Conservation (phyloP, 192 early-diverging fungal genomes). For the Entomortierella lignicola region DNA sequence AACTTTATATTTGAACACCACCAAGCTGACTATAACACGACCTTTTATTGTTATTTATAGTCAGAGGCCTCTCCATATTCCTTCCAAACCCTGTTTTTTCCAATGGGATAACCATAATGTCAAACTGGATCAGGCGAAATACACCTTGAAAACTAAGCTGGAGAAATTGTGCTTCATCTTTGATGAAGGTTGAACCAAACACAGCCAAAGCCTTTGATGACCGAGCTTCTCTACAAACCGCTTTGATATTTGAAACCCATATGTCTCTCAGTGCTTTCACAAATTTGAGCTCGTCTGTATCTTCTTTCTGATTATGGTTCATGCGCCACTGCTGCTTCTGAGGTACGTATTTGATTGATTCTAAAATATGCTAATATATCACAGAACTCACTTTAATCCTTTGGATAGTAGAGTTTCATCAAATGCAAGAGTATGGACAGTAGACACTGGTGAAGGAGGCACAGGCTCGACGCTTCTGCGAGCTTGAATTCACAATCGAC, state of each 20-base stretch:
- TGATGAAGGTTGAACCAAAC: constrained; percentile 22
- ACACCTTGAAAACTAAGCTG: constrained; percentile 4
- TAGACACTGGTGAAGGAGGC: too few species aligned
- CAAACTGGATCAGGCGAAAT: not conserved
- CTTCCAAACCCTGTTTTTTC: not conserved
- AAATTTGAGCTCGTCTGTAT: constrained; percentile 14
- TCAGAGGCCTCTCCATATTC: not conserved
- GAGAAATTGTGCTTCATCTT: constrained; percentile 16
- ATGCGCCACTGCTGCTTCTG: constrained; percentile 14
- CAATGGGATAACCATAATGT: not conserved
- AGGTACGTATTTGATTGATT: constrained; percentile 16
- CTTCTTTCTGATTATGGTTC: constrained; percentile 8
- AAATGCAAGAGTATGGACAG: too few species aligned
- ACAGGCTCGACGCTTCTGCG: too few species aligned
- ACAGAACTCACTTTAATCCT: constrained; percentile 10
- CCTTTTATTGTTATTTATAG: too few species aligned
- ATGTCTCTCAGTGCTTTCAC: constrained; percentile 19
- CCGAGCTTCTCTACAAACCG: constrained; percentile 5
- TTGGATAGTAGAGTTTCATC: too few species aligned
- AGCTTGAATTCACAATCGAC: constrained; percentile 13
- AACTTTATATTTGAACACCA: too few species aligned
- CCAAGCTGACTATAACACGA: too few species aligned
- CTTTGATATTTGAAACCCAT: constrained; percentile 12
- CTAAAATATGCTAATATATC: too few species aligned
- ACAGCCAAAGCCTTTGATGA: constrained; percentile 5